Percentiles rank a stretch among this genome's conserved stretches.
Conservation (phyloP, 148 eudicot genomes). For the Beta vulgaris region DNA sequence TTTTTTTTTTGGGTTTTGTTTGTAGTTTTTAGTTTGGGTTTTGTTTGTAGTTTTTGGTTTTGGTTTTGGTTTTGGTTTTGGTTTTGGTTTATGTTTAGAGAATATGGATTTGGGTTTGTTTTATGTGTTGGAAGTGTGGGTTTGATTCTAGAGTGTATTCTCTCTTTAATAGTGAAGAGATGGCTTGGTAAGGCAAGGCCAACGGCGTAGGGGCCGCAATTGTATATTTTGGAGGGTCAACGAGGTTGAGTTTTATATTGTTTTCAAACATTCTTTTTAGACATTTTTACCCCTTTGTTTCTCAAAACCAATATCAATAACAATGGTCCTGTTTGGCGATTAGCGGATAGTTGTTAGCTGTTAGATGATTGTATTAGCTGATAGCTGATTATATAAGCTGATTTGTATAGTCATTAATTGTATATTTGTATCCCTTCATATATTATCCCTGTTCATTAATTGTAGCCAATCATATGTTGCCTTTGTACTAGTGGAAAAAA, state of each 20-base stretch:
- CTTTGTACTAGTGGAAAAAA: too few species aligned
- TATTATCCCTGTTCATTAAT: too few species aligned
- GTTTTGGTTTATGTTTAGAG: slow-evolving; percentile 5
- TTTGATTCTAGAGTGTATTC: slow-evolving; percentile 22
- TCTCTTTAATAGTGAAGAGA: slow-evolving; percentile 37
- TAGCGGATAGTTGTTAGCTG: too few species aligned
- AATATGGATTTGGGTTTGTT: slow-evolving; percentile 18
- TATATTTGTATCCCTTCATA: too few species aligned
- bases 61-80: slow-evolving; percentile 21
- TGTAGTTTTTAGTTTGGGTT: slow-evolving; percentile 16
- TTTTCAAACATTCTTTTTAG: slow-evolving; percentile 29
- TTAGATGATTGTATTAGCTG: too few species aligned
- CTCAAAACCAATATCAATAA: too few species aligned
- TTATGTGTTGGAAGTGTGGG: neutral
- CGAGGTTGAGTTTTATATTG: slow-evolving; percentile 33
- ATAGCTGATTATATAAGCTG: too few species aligned
- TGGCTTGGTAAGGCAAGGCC: slow-evolving; percentile 50
- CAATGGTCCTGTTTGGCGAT: too few species aligned
- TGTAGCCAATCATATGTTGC: too few species aligned
- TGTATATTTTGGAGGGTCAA: slow-evolving; percentile 62
- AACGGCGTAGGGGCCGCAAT: slow-evolving; percentile 70
- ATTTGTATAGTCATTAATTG: too few species aligned
- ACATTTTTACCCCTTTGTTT: slow-evolving; percentile 43
- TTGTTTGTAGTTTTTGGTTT: slow-evolving; percentile 3
- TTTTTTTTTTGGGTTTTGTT: neutral